Evolutionary conservation across 768 basidiomycete genomes (phyloP).

Genomic region (Boletus sp.): DNA sequence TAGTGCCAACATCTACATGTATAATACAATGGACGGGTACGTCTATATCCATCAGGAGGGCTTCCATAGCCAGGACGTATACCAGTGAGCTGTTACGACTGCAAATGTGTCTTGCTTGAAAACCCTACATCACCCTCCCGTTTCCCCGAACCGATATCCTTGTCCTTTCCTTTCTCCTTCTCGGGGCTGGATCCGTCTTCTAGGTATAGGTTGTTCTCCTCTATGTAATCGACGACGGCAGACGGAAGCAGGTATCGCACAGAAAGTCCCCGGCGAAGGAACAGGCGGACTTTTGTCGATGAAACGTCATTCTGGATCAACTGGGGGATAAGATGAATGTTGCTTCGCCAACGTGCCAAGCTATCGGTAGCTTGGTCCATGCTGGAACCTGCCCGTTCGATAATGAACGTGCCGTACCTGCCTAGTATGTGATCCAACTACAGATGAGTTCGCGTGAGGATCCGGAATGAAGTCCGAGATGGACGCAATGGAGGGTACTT

Average conservation of each 20-base stretch:
- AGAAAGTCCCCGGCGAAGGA: conserved; percentile 75
- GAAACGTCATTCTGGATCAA: conserved; percentile 97
- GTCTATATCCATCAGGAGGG: not conserved
- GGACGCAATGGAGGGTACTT: conserved; percentile 34
- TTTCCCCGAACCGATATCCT: conserved; percentile 28
- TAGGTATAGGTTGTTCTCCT: conserved; percentile 71
- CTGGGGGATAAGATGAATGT: conserved; percentile 89
- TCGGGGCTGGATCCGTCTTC: conserved; percentile 48
- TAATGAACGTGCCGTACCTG: conserved; percentile 89
- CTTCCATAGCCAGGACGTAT: not conserved
- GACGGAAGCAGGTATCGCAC: conserved; percentile 89
- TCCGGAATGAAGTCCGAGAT: conserved; percentile 8
- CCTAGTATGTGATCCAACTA: conserved; percentile 97
- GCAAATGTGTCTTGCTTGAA: conserved; percentile 7
- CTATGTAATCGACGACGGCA: conserved; percentile 92
- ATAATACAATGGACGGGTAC: conserved; percentile 2
- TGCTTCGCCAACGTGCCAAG: conserved; percentile 72
- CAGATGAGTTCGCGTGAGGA: conserved; percentile 8
- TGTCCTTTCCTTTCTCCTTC: conserved; percentile 40
- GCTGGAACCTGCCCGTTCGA: conserved; percentile 92
- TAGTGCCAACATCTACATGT: not conserved
- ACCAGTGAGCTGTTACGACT: conserved; percentile 2
- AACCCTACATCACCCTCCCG: conserved; percentile 21
- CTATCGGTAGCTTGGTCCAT: conserved; percentile 79
- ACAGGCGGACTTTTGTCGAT: conserved; percentile 86